A percentile compares a stretch with the other conserved stretches of the same genome.
phyloP scores from a whole-genome alignment of 2,329 filamentous ascomycete genomes.

The Verticillium tricorpus region DNA sequence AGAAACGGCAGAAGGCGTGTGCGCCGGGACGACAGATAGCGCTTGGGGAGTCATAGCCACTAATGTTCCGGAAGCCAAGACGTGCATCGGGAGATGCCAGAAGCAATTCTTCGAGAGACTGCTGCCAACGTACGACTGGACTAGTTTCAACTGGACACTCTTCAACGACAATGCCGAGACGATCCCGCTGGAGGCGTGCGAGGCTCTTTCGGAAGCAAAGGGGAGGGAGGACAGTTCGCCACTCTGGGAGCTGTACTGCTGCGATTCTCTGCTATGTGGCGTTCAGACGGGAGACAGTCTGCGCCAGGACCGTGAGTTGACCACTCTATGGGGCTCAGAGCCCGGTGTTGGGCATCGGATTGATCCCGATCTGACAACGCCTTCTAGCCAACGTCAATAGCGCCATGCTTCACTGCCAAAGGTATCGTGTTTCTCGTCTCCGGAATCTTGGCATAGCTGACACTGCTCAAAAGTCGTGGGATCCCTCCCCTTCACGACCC shows the following conservation, averaged over 20 bases:
- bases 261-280: constrained; percentile 45
- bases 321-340: background rate
- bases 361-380: constrained; percentile 11
- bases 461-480: constrained; percentile 19
- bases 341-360: constrained; percentile 6
- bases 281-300: constrained; percentile 27
- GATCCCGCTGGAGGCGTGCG: background rate
- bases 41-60: constrained; percentile 24
- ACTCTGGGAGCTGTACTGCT: constrained; percentile 47
- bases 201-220: constrained; percentile 14
- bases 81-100: constrained; percentile 29
- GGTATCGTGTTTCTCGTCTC: constrained; percentile 28
- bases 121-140: constrained; percentile 20
- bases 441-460: background rate
- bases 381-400: constrained; percentile 44
- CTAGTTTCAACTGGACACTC: constrained; percentile 25
- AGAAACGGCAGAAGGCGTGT: background rate
- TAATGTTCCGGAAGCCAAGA: constrained; percentile 23
- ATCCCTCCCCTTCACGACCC: constrained; percentile 26
- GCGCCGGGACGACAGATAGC: background rate
- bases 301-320: constrained; percentile 40
- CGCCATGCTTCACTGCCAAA: constrained; percentile 46
- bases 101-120: constrained; percentile 24
- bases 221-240: constrained; percentile 10
- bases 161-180: constrained; percentile 14